Evolutionary conservation across 1,284 basidiomycete species (phyloP).

Genomic region (Ceratobasidium papillatum): DNA sequence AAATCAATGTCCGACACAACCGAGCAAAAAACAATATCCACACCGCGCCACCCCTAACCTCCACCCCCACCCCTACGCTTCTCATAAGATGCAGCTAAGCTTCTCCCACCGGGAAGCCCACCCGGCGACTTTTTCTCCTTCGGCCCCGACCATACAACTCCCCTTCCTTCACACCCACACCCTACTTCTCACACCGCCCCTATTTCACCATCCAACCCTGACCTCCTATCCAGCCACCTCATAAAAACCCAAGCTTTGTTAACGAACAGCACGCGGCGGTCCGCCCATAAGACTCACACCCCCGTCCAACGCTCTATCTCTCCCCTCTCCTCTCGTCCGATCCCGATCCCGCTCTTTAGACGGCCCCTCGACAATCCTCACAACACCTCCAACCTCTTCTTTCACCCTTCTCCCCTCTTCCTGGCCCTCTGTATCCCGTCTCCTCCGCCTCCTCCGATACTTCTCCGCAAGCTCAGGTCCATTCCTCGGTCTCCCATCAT

Average conservation of each 20-base stretch:
- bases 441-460: slow-evolving; percentile 11
- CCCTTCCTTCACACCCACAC: background rate
- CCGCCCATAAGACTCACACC: slow-evolving; percentile 27
- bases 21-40: background rate
- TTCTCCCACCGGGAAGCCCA: background rate
- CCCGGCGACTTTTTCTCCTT: background rate
- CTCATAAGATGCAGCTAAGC: background rate
- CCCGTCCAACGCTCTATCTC: background rate
- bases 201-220: background rate
- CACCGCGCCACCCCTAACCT: too few relatives aligned
- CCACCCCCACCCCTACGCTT: background rate
- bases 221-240: background rate
- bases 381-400: background rate
- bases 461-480: slow-evolving; percentile 16
- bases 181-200: background rate
- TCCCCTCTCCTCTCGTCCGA: background rate
- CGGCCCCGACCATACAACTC: background rate
- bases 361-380: background rate
- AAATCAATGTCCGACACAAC: background rate
- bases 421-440: background rate
- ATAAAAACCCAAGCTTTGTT: background rate
- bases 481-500: slow-evolving; percentile 1
- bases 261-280: background rate
- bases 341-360: background rate
- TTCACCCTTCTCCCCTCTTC: background rate